Evolutionary conservation across 192 early-diverging fungal genomes (phyloP).

Genomic region (Geranomyces variabilis): DNA sequence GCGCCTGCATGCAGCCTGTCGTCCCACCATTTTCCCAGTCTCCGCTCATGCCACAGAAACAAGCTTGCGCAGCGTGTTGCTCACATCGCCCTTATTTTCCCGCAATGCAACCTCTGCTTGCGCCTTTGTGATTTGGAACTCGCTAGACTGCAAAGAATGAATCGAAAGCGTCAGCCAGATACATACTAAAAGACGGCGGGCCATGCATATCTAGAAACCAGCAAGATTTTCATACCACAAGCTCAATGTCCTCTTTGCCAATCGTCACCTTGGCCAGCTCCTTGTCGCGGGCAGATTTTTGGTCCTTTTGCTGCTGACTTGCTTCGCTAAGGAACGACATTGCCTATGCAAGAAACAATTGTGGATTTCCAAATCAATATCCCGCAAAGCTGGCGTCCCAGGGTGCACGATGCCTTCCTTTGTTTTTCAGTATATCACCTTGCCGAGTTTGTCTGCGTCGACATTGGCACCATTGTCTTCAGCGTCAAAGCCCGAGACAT

Average conservation of each 20-base stretch:
- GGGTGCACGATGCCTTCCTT: too few relatives aligned
- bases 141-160: constrained; percentile 43
- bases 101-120: constrained; percentile 53
- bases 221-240: constrained; percentile 52
- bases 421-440: constrained; percentile 32
- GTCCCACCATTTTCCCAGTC: too few relatives aligned
- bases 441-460: constrained; percentile 53
- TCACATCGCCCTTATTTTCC: constrained; percentile 52
- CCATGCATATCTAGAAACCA: too few relatives aligned
- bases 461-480: constrained; percentile 44
- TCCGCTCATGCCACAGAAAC: constrained; percentile 15
- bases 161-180: too few relatives aligned
- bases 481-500: constrained; percentile 54
- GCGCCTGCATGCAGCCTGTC: too few relatives aligned
- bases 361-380: too few relatives aligned
- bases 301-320: constrained; percentile 50
- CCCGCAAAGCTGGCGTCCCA: too few relatives aligned
- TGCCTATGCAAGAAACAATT: constrained; percentile 39
- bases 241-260: constrained; percentile 56
- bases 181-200: too few relatives aligned
- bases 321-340: constrained; percentile 48
- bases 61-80: constrained; percentile 39
- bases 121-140: constrained; percentile 52
- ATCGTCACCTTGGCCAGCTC: constrained; percentile 51
- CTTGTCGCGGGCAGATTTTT: constrained; percentile 40